Percentiles rank a stretch among this genome's conserved stretches.
Conservation (phyloP, 306 rosid genomes). For the Calophaca sinica region DNA sequence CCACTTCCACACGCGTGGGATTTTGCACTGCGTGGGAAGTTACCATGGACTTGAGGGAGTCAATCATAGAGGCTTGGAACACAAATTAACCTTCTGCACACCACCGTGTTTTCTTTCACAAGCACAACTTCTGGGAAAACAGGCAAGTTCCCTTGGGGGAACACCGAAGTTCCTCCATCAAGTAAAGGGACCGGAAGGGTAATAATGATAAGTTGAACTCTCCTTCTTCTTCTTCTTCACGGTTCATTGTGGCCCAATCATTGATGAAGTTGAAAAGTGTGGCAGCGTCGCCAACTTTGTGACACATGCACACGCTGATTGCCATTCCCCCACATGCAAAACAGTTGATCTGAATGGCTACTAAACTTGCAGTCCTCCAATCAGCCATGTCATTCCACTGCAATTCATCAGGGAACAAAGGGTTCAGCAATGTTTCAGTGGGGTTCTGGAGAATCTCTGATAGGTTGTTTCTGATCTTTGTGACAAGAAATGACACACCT, state of each 20-base stretch:
- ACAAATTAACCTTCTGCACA: conserved; percentile 53
- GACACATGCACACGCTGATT: not conserved
- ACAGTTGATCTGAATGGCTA: not conserved
- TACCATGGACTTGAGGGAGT: conserved; percentile 45
- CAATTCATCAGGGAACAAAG: conserved; percentile 48
- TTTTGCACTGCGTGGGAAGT: conserved; percentile 3
- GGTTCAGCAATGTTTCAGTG: conserved; percentile 1
- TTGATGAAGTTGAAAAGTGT: conserved; percentile 54
- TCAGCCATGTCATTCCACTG: conserved; percentile 44
- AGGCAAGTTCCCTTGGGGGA: not conserved
- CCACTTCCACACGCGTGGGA: conserved; percentile 57
- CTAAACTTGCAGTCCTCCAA: not conserved
- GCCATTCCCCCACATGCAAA: conserved; percentile 13
- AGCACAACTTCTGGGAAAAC: conserved; percentile 7
- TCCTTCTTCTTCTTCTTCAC: not conserved
- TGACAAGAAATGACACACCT: conserved; percentile 51
- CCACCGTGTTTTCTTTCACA: not conserved
- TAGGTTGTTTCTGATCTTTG: conserved; percentile 26
- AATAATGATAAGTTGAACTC: not conserved
- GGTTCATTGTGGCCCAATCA: conserved; percentile 57
- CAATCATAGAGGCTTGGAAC: conserved; percentile 43
- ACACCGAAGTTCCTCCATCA: not conserved
- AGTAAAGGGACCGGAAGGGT: not conserved
- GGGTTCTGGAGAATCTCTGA: conserved; percentile 47
- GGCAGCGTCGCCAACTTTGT: conserved; percentile 21